Percentiles rank a stretch among this genome's conserved stretches.
phyloP scores from a whole-genome alignment of 2,329 filamentous ascomycete species.

The Orbilia oligospora region DNA sequence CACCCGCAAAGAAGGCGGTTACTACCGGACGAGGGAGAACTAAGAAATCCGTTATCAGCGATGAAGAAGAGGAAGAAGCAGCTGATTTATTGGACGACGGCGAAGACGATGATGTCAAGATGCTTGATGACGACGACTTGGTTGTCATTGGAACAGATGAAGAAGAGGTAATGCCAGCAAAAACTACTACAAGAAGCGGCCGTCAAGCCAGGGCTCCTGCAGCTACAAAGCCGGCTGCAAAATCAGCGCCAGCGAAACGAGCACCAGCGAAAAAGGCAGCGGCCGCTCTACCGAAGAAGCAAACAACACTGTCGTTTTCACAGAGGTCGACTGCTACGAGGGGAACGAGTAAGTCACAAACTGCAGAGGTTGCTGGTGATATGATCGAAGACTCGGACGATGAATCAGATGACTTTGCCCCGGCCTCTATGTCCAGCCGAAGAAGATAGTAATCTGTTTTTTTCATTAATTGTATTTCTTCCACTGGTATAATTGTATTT shows the following conservation, averaged over 20 bases:
- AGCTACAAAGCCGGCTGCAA: constrained; percentile 65
- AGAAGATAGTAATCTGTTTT: constrained; percentile 17
- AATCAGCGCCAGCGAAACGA: constrained; percentile 64
- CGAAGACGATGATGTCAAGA: constrained; percentile 68
- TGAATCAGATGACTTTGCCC: constrained; percentile 60
- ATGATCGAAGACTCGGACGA: constrained; percentile 61
- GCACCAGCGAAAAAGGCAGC: constrained; percentile 67
- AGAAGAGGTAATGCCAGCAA: constrained; percentile 67
- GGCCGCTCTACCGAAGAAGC: constrained; percentile 60
- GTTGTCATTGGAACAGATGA: constrained; percentile 72
- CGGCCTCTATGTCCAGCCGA: constrained; percentile 36
- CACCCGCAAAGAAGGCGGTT: constrained; percentile 65
- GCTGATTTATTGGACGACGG: constrained; percentile 66
- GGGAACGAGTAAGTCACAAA: constrained; percentile 36
- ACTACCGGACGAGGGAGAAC: constrained; percentile 65
- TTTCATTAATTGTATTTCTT: neutral
- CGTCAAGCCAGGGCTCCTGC: constrained; percentile 55
- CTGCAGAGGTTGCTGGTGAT: constrained; percentile 42
- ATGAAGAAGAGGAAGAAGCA: constrained; percentile 66
- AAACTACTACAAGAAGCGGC: constrained; percentile 61
- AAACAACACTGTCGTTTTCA: constrained; percentile 52
- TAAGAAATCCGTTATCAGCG: constrained; percentile 65
- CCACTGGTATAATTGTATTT: neutral
- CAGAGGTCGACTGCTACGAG: constrained; percentile 24
- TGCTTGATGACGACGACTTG: constrained; percentile 70